Evolutionary conservation across 352 stramenopile species (phyloP).

Genomic region (Globisporangium carolinianum): DNA sequence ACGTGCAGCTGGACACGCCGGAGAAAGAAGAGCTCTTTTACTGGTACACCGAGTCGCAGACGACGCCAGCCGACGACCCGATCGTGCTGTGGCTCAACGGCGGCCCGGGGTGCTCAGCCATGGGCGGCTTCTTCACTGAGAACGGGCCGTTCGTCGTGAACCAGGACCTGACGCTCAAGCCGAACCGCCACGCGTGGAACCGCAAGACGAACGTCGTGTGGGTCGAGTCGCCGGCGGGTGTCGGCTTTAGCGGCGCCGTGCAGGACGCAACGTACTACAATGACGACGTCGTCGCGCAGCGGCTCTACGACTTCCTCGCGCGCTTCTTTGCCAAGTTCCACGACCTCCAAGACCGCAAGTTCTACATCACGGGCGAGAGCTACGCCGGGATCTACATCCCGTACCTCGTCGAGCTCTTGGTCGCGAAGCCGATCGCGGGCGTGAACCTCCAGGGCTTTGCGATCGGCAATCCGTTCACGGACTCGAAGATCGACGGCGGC

Average conservation of each 20-base stretch:
- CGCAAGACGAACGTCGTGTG: conserved; percentile 72
- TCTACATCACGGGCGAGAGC: conserved; percentile 81
- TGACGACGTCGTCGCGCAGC: conserved; percentile 65
- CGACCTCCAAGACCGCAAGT: conserved; percentile 61
- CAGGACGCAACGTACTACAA: conserved; percentile 73
- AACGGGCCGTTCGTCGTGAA: conserved; percentile 72
- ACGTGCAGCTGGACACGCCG: conserved; percentile 37
- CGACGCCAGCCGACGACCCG: conserved; percentile 41
- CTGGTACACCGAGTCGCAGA: conserved; percentile 73
- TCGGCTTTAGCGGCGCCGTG: conserved; percentile 63
- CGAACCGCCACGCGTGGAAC: conserved; percentile 76
- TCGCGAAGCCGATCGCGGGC: conserved; percentile 49
- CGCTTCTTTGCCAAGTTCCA: conserved; percentile 67
- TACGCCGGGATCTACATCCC: conserved; percentile 90
- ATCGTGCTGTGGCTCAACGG: conserved; percentile 83
- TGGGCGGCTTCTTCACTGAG: conserved; percentile 66
- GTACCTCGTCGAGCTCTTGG: conserved; percentile 68
- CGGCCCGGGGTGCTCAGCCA: conserved; percentile 65
- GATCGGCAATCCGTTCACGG: conserved; percentile 71
- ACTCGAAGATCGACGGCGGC: conserved; percentile 51
- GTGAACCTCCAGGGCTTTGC: conserved; percentile 73
- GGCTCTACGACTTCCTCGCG: conserved; percentile 70
- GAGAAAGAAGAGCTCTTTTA: conserved; percentile 68
- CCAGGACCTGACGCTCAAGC: conserved; percentile 40
- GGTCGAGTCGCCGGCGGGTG: conserved; percentile 66